Evolutionary conservation across 2,329 filamentous ascomycete genomes (phyloP), one percentile per base, ranked within the genome.

Genomic region (Amauroascus niger): DNA sequence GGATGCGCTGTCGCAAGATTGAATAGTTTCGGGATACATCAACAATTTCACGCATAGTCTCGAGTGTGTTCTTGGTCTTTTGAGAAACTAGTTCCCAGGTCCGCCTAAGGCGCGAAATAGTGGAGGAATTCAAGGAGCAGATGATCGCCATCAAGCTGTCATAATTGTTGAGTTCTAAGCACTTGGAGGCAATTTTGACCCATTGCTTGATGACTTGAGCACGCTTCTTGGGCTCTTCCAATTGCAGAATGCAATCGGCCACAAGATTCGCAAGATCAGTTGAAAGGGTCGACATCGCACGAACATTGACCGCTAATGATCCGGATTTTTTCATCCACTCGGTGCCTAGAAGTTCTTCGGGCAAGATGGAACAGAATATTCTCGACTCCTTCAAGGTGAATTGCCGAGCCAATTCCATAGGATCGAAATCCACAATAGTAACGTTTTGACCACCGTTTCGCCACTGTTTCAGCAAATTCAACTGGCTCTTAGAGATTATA

Each of bases 61-160:
- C 87, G 18, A 97, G 78, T 61, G 84, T 80, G 53, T 84, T 80
- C 65, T 89, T 91, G 48, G 88, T 88, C 74, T 88, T 96, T 43
- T 79, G 77, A 4, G 88, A 91, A 8, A 98, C 82, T 11, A 83
- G 69, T 52, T 97, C 93, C 93, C 93, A 98, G 0, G 93, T 98
- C 64, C 84, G 86, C 66, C 86, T 87, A 7, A 98, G 76, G 18
- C 93, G 87, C 52, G 83, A 82, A 61, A 98, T 91, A 62, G 89
- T 91, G 14, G 90, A 95, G 54, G 87, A 90, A 70, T 95, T 95
- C 47, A 98, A 73, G 8, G 87, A 90, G 74, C 90, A 96, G 63
- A 95, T 88, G 62, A 98, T 95, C 6, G 93, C 89, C 89, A 97
- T 96, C 9, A 98, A 74, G 0, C 88, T 88, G 65, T 98, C 91